Percentiles rank a stretch among this genome's conserved stretches.
These are phyloP conservation scores for Metarhizium humberi DNA, from an alignment of 2,329 filamentous ascomycete genomes.

Conservation along the genomic window DNA sequence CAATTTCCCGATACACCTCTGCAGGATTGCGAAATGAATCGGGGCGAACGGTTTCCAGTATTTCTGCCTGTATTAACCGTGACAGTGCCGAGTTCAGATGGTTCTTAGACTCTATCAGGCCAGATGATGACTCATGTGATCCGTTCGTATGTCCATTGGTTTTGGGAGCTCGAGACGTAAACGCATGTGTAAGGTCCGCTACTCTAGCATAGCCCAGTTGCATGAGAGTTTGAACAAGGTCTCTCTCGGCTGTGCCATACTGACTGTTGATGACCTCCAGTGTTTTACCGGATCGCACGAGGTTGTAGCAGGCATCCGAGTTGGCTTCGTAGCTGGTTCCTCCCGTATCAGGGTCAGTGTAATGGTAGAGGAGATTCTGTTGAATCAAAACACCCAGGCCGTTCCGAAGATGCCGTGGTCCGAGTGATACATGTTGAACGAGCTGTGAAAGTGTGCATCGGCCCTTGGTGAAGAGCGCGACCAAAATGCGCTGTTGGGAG, in stretches of 20 bases:
- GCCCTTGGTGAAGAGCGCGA: slow-evolving; percentile 67
- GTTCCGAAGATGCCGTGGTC: slow-evolving; percentile 66
- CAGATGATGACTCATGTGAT: slow-evolving; percentile 19
- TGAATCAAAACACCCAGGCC: slow-evolving; percentile 80
- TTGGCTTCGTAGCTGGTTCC: slow-evolving; percentile 79
- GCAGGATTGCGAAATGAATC: slow-evolving; percentile 51
- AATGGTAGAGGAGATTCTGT: slow-evolving; percentile 74
- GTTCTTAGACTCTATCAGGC: slow-evolving; percentile 32
- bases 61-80: slow-evolving; percentile 52
- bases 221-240: slow-evolving; percentile 66
- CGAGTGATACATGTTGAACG: slow-evolving; percentile 61
- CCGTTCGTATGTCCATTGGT: slow-evolving; percentile 26
- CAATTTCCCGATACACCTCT: slow-evolving; percentile 53
- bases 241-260: slow-evolving; percentile 65
- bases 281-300: slow-evolving; percentile 75
- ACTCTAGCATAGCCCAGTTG: slow-evolving; percentile 69
- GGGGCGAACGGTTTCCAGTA: slow-evolving; percentile 54
- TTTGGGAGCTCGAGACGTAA: slow-evolving; percentile 30
- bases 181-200: slow-evolving; percentile 58
- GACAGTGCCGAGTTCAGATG: slow-evolving; percentile 42
- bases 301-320: slow-evolving; percentile 66
- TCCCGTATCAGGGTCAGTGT: slow-evolving; percentile 51
- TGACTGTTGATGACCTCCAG: slow-evolving; percentile 64
- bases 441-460: slow-evolving; percentile 64
- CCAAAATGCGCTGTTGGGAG: slow-evolving; percentile 67